These are phyloP conservation scores for Diospyros lotus DNA, from an alignment of 148 eudicot species.

Conservation along the genomic window DNA sequence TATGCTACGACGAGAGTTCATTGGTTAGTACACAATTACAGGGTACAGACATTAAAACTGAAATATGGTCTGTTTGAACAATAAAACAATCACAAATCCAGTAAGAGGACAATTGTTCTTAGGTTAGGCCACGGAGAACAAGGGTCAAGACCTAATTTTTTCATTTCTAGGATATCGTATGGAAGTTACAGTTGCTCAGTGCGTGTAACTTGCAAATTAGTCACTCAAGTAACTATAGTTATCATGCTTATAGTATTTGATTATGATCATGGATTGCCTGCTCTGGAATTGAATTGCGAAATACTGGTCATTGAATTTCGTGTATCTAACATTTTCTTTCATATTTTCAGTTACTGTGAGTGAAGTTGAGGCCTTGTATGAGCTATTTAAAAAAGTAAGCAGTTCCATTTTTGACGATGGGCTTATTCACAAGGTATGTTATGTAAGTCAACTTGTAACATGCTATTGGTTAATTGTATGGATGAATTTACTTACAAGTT, in stretches of 20 bases:
- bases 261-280: too few relatives aligned
- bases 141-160: too few relatives aligned
- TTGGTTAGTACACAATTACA: not conserved
- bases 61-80: not conserved
- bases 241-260: too few relatives aligned
- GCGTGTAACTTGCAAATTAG: too few relatives aligned
- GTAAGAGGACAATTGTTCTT: too few relatives aligned
- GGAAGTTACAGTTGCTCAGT: too few relatives aligned
- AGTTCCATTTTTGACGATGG: slow-evolving; percentile 82
- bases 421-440: slow-evolving; percentile 82
- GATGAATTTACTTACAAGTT: not conserved
- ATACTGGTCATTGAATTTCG: not conserved
- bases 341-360: slow-evolving; percentile 68
- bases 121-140: too few relatives aligned
- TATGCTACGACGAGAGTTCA: not conserved
- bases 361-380: slow-evolving; percentile 84
- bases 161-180: too few relatives aligned
- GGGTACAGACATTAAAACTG: not conserved
- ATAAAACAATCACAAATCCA: too few relatives aligned
- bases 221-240: too few relatives aligned
- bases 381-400: slow-evolving; percentile 80
- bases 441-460: not conserved
- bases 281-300: too few relatives aligned
- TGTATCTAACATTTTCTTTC: not conserved
- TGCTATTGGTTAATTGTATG: not conserved